Evolutionary conservation across 208 protist genomes (phyloP), one percentile per base, ranked within the genome.

Genomic region (Crithidia sp.): DNA sequence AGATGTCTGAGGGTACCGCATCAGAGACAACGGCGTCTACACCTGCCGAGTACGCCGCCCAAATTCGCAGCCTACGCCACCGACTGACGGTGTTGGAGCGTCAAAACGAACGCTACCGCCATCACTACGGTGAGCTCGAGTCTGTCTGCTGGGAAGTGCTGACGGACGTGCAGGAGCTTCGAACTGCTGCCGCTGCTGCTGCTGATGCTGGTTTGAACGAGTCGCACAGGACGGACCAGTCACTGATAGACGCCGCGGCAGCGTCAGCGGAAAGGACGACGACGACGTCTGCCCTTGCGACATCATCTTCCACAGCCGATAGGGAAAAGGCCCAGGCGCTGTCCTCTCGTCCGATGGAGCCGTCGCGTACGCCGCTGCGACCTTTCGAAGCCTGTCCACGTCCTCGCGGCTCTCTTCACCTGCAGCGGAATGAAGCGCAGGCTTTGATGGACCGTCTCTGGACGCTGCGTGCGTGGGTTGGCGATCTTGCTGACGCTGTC

Each of bases 91-190:
- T 40, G n/a, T 2, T 77, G 56, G 57, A 58, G 19, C 47, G 28
- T 0, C 54, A 71, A 12, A 64, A 67, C 5, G 73, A 59, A 6
- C 19, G 7, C 47, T 71, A 67, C 41, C 56, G 47, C 19, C 13
- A 17, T 4, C 65, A 77, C 65, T 77, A 61, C 56, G 2, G 58
- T 0, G 58, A 50, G n/a, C 39, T 72, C 10, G 73, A 77, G 36
- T 62, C 64, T 0, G 65, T 72, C n/a, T 77, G 73, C 53, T 77
- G 65, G 65, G 47, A 77, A 28, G 4, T 72, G 49, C 7, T 77
- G 59, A 40, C 43, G 7, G 65, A 66, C 57, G n/a, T 68, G 16
- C 14, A 57, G n/a, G 7, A 49, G 39, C 49, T 68, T 40, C 52
- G 40, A 28, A 28, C 28, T 28, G 28, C 28, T 28, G 28, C 28